phyloP scores from a whole-genome alignment of 345 rosid species.

The Eucalyptus pauciflora region DNA sequence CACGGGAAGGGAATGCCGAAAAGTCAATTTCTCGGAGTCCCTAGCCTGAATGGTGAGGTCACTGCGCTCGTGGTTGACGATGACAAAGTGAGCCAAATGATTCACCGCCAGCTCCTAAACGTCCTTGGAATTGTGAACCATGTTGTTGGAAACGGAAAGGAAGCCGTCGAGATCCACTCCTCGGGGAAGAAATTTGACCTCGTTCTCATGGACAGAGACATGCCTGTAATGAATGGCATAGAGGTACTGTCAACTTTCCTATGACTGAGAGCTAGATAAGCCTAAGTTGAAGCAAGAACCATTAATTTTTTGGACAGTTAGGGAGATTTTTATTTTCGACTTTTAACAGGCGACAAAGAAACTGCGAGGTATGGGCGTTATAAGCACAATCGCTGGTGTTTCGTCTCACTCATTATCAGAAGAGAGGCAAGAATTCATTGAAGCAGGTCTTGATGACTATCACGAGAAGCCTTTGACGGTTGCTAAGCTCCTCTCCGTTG shows the following conservation, averaged over 20 bases:
- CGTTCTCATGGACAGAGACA: constrained; percentile 77
- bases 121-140: constrained; percentile 39
- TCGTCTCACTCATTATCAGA: constrained; percentile 24
- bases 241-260: constrained; percentile 21
- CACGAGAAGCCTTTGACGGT: constrained; percentile 76
- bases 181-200: constrained; percentile 56
- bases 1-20: not conserved
- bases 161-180: constrained; percentile 52
- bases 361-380: constrained; percentile 60
- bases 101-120: constrained; percentile 39
- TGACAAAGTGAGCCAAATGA: constrained; percentile 20
- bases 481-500: constrained; percentile 43
- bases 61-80: constrained; percentile 70
- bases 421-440: constrained; percentile 48
- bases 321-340: not conserved
- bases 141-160: constrained; percentile 50
- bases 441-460: constrained; percentile 73
- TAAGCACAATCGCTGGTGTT: constrained; percentile 58
- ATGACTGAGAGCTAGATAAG: not conserved
- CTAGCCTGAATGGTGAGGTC: not conserved
- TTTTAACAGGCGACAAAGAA: constrained; percentile 40
- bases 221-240: constrained; percentile 82
- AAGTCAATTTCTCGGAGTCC: not conserved
- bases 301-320: not conserved
- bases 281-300: not conserved